Conservation (phyloP, 129 eudicot genomes). For the Centaurea solstitialis region DNA sequence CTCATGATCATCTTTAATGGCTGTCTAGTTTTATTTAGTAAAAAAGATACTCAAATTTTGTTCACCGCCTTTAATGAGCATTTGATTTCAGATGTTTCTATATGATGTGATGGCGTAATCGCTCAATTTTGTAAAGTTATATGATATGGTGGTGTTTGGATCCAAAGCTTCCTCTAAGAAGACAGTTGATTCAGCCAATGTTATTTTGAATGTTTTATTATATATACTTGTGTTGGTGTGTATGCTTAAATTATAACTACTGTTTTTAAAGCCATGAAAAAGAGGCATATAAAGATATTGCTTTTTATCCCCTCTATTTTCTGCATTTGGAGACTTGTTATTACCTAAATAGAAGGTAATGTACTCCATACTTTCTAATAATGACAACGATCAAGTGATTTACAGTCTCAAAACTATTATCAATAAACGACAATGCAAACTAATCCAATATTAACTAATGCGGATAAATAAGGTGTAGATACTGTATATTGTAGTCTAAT, state of each 20-base stretch:
- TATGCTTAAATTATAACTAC: too few species aligned
- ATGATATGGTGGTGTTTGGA: background rate
- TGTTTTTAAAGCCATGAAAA: too few species aligned
- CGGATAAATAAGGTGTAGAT: too few species aligned
- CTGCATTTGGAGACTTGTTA: too few species aligned
- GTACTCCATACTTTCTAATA: background rate
- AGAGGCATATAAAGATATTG: too few species aligned
- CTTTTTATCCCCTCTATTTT: background rate
- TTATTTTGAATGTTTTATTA: background rate
- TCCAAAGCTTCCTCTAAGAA: background rate
- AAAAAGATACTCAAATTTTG: background rate
- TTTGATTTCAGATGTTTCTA: slow-evolving; percentile 3
- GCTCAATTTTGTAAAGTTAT: background rate
- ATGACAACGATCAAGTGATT: too few species aligned
- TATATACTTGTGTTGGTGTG: background rate
- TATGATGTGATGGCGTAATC: background rate
- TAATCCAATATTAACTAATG: too few species aligned
- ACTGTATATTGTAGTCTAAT: too few species aligned
- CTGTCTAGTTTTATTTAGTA: background rate
- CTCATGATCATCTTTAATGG: background rate
- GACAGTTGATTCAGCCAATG: background rate
- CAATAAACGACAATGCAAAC: too few species aligned
- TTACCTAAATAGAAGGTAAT: background rate
- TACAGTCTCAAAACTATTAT: too few species aligned
- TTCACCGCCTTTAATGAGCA: background rate